A percentile compares a stretch with the other conserved stretches of the same genome.
These are phyloP conservation scores for Ajuga reptans DNA, from an alignment of 305 asterid genomes.

Conservation along the genomic window DNA sequence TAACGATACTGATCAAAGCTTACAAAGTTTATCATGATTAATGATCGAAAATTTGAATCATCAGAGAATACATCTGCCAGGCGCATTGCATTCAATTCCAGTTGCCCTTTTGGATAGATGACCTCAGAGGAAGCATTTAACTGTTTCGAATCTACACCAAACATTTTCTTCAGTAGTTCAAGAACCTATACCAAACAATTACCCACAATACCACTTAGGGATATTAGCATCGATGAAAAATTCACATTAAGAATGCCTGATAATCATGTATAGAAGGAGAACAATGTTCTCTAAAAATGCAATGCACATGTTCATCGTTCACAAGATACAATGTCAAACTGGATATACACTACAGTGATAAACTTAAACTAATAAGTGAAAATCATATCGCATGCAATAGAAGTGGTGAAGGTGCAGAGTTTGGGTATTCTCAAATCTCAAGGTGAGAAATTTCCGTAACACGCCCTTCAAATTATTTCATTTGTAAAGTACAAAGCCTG, in stretches of 20 bases:
- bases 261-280: slow-evolving; percentile 2
- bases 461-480: neutral
- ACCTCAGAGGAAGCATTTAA: slow-evolving; percentile 38
- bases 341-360: neutral
- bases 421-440: neutral
- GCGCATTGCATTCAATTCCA: slow-evolving; percentile 94
- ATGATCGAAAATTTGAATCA: slow-evolving; percentile 89
- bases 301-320: neutral
- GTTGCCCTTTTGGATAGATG: slow-evolving; percentile 65
- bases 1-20: slow-evolving; percentile 28
- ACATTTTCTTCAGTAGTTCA: slow-evolving; percentile 75
- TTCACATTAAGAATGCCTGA: neutral
- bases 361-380: neutral
- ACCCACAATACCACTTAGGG: slow-evolving; percentile 21
- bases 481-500: neutral
- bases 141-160: slow-evolving; percentile 45
- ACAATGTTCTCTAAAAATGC: neutral
- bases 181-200: slow-evolving; percentile 56
- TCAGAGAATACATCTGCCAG: slow-evolving; percentile 87
- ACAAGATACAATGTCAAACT: neutral
- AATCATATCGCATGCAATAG: neutral
- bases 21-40: slow-evolving; percentile 70
- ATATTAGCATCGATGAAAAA: neutral
- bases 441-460: neutral
- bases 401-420: neutral